These are phyloP conservation scores for Neostapfia colusana DNA, from an alignment of 176 grass and related monocot species.

Conservation along the genomic window DNA sequence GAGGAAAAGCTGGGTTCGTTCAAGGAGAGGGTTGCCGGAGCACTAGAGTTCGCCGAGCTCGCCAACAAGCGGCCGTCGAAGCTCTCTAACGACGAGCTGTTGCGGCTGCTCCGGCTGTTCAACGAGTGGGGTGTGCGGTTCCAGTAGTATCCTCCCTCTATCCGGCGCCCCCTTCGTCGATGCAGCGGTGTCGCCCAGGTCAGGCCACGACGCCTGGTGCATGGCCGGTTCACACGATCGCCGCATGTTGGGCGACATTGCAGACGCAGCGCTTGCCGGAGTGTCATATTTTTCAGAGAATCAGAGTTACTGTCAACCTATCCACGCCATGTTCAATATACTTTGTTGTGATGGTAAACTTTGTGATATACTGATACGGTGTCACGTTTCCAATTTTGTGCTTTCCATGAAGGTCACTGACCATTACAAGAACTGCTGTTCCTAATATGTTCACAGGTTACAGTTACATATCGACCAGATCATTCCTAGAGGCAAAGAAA, in stretches of 20 bases:
- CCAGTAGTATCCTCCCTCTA: constrained; percentile 30
- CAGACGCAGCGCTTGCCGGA: not conserved
- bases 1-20: constrained; percentile 42
- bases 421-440: not conserved
- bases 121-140: constrained; percentile 67
- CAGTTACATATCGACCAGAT: not conserved
- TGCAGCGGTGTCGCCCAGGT: not conserved
- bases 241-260: not conserved
- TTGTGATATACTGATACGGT: not conserved
- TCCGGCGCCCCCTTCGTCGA: not conserved
- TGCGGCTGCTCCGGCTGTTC: constrained; percentile 60
- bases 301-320: not conserved
- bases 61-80: constrained; percentile 68
- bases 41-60: constrained; percentile 48
- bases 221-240: not conserved
- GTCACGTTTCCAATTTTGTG: too few relatives aligned
- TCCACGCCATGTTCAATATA: not conserved
- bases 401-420: not conserved
- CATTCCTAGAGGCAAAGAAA: not conserved
- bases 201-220: not conserved
- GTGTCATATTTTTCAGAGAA: not conserved
- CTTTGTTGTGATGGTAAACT: not conserved
- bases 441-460: not conserved
- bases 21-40: constrained; percentile 55
- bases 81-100: constrained; percentile 68